Base-by-base conservation (phyloP, 352 stramenopile species). In the Elongisporangium undulatum region DNA sequence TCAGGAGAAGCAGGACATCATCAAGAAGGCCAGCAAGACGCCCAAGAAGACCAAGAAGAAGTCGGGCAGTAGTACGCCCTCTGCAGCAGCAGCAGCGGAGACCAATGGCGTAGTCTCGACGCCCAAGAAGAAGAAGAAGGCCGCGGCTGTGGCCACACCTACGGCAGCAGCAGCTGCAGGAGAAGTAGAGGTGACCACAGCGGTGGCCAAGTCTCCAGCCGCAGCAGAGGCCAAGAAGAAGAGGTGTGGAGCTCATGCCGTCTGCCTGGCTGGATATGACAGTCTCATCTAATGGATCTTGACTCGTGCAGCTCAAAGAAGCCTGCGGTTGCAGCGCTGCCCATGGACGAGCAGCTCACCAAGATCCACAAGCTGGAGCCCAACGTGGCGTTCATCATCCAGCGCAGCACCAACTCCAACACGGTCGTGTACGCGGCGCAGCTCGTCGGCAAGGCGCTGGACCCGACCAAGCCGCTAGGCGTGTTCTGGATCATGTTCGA, bases 401-500 rank as follows among this genome's bases (percentile, higher is more conserved):
- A 94, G 64, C 85, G 85, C 52, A 93, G 83, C 72, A 92, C 82
- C 63, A 94, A 94, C 61, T 68, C 81, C n/a, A 94, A 94, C 58
- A 92, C 82, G 26, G 85, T 94, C 22, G 83, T 94, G 63, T 94
- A 94, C 66, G 82, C 79, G 21, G 82, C 64, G 7, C 61, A 72
- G 23, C 21, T 74, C 15, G 77, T 79, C 49, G 64, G 62, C 16
- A 74, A 77, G 53, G 65, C 69, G 49, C 69, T 94, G 21, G 82
- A 94, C 49, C 26, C 67, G 15, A 62, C 60, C 45, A 87, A 78
- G 22, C 85, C 82, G n/a, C 73, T 94, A 50, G 74, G 83, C 34
- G 81, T 92, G 20, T 94, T 76, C 61, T 94, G 85, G 85, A 86
- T 92, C 69, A 94, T 94, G 85, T 94, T 88, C 64, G 84, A 91